Evolutionary conservation across 768 basidiomycete genomes (phyloP), one percentile per base, ranked within the genome.

Genomic region (Lentinula edodes): DNA sequence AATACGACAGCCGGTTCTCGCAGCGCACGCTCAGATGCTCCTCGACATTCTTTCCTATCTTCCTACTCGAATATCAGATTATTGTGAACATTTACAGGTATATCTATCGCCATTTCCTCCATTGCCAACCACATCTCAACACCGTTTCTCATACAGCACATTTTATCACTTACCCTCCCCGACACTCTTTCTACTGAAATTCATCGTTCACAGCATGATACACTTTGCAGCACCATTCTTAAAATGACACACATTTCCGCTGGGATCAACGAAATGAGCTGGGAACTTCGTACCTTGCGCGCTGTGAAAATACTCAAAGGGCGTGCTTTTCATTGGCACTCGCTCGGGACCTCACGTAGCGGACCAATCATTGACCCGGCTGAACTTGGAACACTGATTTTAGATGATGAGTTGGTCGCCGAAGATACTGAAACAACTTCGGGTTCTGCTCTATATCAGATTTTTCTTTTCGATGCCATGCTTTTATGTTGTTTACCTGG

Each of bases 181-280:
- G 35, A 35, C 15, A 39, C 34, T 38, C 58, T 16, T 35, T 20
- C 45, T 13, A 16, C 48, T 1, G 13, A 10, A 5, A 16, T 46
- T 54, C 51, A 15, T 53, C 41, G 18, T 28, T 16, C 16, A 18
- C 28, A 43, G n/a, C 76, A 74, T 66, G 72, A 78, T 59, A 58
- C 70, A 6, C 70, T 78, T 4, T 78, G 78, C 61, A 64, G 61
- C 50, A 67, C 73, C 36, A 66, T 71, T 20, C 68, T 72, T 54
- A 65, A 72, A 18, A 64, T 75, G 45, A 63, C 51, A n/a, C 70
- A 74, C 45, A 68, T 76, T 15, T 68, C 72, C 1, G 65, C 70
- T n/a, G 71, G 70, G 15, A 73, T 79, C 56, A 63, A 74, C 62
- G 77, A 79, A 67, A 74, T 75, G 34, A 75, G 76, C 8, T 61